Conservation (phyloP, 2,329 filamentous ascomycete species). For the Pleoardoris graminearum region DNA sequence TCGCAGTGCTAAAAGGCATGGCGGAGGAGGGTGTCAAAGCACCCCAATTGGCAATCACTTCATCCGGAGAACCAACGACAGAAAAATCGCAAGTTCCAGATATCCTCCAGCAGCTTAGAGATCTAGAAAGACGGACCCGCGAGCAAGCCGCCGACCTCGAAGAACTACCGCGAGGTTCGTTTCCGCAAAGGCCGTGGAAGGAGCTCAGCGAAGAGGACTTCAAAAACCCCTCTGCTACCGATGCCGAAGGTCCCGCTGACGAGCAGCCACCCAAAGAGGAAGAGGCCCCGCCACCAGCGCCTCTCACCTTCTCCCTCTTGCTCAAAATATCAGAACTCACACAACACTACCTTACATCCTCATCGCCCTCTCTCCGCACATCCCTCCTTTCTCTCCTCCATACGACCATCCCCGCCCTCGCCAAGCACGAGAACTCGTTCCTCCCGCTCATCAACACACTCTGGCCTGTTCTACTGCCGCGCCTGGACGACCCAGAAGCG, state of each 20-base stretch:
- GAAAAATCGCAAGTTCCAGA: constrained; percentile 11
- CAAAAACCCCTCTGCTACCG: constrained; percentile 40
- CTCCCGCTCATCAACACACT: constrained; percentile 86
- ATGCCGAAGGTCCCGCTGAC: constrained; percentile 26
- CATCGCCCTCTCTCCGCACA: constrained; percentile 75
- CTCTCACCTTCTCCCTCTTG: constrained; percentile 79
- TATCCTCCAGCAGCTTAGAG: constrained; percentile 37
- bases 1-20: constrained; percentile 78
- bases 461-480: constrained; percentile 79
- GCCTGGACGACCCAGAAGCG: constrained; percentile 67
- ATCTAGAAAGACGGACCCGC: constrained; percentile 35
- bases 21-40: constrained; percentile 76
- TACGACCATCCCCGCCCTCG: constrained; percentile 72
- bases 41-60: constrained; percentile 51
- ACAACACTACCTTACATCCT: constrained; percentile 87
- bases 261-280: constrained; percentile 57
- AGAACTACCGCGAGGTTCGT: constrained; percentile 20
- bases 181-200: constrained; percentile 43
- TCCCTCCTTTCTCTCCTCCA: constrained; percentile 77
- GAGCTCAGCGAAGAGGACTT: constrained; percentile 36
- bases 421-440: constrained; percentile 78
- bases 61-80: neutral
- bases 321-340: constrained; percentile 80
- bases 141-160: constrained; percentile 30
- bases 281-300: constrained; percentile 65